Percentiles rank a stretch among this genome's conserved stretches.
phyloP scores from a whole-genome alignment of 305 asterid species.

The Andrographis paniculata region DNA sequence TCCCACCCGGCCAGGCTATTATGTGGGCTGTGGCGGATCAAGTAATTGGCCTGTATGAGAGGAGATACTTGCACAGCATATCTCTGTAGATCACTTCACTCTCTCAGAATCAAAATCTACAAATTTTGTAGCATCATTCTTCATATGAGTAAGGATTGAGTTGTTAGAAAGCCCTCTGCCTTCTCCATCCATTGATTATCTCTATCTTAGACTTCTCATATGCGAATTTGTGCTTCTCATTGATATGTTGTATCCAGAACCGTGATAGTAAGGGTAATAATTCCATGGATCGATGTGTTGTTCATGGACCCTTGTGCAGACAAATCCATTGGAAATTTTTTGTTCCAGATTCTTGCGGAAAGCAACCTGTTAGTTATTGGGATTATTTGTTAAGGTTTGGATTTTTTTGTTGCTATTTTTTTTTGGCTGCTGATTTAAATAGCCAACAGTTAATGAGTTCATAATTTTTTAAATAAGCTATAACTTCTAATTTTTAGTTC shows the following conservation, averaged over 20 bases:
- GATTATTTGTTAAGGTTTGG: no score
- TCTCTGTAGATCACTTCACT: conserved; percentile 20
- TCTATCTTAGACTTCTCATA: no score
- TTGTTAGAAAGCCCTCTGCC: no score
- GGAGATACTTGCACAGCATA: conserved; percentile 35
- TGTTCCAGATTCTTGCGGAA: no score
- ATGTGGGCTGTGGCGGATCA: conserved; percentile 99
- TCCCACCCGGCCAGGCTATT: conserved; percentile 98
- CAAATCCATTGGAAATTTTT: background rate
- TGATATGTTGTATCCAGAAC: background rate
- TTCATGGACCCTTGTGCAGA: background rate
- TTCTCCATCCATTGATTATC: no score
- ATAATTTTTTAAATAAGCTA: no score
- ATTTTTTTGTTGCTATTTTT: no score
- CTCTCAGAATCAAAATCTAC: background rate
- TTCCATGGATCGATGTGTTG: background rate
- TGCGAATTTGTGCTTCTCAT: no score
- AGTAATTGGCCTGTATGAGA: conserved; percentile 78
- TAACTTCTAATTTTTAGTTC: no score
- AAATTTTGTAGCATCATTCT: background rate
- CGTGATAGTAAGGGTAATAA: background rate
- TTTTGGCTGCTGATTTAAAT: no score
- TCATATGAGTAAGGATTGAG: background rate
- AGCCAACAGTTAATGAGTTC: no score
- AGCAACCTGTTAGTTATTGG: no score